Evolutionary conservation across 768 basidiomycete genomes (phyloP).

Genomic region (Boletus subcaerulescens): DNA sequence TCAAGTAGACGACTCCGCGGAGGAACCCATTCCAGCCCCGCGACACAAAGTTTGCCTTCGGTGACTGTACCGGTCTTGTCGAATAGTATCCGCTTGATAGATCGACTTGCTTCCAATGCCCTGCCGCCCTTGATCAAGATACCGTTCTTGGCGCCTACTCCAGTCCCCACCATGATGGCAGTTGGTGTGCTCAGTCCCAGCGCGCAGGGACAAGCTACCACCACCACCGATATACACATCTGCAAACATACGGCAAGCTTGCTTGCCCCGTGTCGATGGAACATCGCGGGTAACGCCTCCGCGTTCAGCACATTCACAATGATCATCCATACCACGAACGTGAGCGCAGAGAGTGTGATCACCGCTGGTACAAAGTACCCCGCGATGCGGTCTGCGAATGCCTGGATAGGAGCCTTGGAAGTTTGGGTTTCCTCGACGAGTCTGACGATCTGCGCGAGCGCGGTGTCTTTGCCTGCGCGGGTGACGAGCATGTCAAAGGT

Average conservation of each 20-base stretch:
- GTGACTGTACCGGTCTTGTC: conserved; percentile 99
- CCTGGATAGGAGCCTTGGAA: conserved; percentile 96
- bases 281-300: conserved; percentile 73
- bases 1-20: conserved; percentile 19
- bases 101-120: conserved; percentile 87
- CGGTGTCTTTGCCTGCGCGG: conserved; percentile 94
- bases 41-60: conserved; percentile 86
- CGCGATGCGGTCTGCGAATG: conserved; percentile 91
- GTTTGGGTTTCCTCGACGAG: conserved; percentile 99
- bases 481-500: conserved; percentile 96
- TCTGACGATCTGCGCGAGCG: conserved; percentile 92
- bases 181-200: conserved; percentile 95
- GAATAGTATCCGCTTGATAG: conserved; percentile 76
- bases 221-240: conserved; percentile 96
- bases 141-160: conserved; percentile 93
- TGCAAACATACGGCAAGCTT: conserved; percentile 90
- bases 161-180: conserved; percentile 99
- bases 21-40: conserved; percentile 72
- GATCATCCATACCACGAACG: conserved; percentile 82
- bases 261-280: conserved; percentile 78
- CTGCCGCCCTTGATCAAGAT: conserved; percentile 97
- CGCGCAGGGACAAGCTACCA: conserved; percentile 98
- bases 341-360: conserved; percentile 74
- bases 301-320: conserved; percentile 58
- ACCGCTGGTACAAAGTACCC: conserved; percentile 95